Percentiles rank a stretch among this genome's conserved stretches.
Evolutionary conservation across 2,329 filamentous ascomycete species (phyloP).

Genomic region (Epichloe uncinata): DNA sequence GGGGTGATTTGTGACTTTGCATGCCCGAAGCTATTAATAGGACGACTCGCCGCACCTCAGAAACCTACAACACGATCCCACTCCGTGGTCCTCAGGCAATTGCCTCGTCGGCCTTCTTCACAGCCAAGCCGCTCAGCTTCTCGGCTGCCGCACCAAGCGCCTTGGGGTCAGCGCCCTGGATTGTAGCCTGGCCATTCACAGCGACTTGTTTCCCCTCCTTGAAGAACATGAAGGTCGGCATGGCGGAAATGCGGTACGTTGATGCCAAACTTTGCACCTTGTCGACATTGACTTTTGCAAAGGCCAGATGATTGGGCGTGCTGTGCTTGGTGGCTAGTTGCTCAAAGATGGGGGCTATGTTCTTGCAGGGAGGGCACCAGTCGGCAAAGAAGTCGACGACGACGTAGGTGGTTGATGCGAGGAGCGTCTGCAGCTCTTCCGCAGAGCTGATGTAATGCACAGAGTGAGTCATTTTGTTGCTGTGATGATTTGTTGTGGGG

Average conservation of each 20-base stretch:
- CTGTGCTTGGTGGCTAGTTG: conserved; percentile 28
- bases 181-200: conserved; percentile 18
- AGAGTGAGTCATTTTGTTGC: conserved; percentile 1
- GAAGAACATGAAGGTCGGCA: conserved; percentile 89
- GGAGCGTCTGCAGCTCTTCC: conserved; percentile 23
- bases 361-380: conserved; percentile 36
- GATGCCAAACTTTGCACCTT: conserved; percentile 28
- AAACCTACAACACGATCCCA: background rate
- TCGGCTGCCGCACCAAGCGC: conserved; percentile 21
- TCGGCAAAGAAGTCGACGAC: conserved; percentile 36
- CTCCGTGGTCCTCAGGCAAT: background rate
- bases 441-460: conserved; percentile 18
- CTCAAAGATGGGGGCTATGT: conserved; percentile 34
- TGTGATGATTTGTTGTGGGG: background rate
- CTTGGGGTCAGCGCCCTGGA: conserved; percentile 22
- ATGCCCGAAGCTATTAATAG: too few species aligned
- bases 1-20: too few species aligned
- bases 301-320: conserved; percentile 10
- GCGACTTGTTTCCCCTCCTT: conserved; percentile 46
- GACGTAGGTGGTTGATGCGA: conserved; percentile 27
- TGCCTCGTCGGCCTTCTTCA: conserved; percentile 16
- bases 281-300: conserved; percentile 13
- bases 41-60: too few species aligned
- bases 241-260: conserved; percentile 69
- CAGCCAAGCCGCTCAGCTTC: conserved; percentile 24